These are phyloP conservation scores for Suhomyces kunorum DNA, from an alignment of 1,139 yeast genomes.

Conservation along the genomic window DNA sequence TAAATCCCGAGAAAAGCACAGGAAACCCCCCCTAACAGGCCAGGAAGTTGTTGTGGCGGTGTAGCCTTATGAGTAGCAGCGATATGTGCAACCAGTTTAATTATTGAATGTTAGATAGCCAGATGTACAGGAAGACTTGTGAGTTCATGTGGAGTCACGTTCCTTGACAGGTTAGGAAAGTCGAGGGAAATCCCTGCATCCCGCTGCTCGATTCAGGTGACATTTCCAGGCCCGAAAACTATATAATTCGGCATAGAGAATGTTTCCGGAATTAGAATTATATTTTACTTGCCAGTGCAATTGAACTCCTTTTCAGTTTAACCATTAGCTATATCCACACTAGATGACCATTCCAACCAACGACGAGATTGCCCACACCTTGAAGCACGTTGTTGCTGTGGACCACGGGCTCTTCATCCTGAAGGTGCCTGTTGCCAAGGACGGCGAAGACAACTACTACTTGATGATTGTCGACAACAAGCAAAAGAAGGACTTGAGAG, in stretches of 20 bases:
- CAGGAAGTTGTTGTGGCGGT: too few species aligned
- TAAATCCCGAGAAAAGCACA: too few species aligned
- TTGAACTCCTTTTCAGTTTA: too few species aligned
- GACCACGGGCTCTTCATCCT: slow-evolving; percentile 4
- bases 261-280: background rate
- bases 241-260: background rate
- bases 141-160: background rate
- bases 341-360: background rate
- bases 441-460: background rate
- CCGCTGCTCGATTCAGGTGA: background rate
- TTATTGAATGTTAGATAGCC: too few species aligned
- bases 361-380: background rate
- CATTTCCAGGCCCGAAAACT: background rate
- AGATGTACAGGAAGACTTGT: background rate
- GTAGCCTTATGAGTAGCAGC: too few species aligned
- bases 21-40: too few species aligned
- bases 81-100: too few species aligned
- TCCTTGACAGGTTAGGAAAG: background rate
- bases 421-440: slow-evolving; percentile 2
- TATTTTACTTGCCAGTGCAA: too few species aligned
- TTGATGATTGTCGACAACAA: slow-evolving; percentile 3
- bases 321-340: too few species aligned
- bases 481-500: slow-evolving; percentile 2
- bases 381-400: slow-evolving; percentile 1
- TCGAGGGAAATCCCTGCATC: background rate